Conservation (phyloP, 1,284 basidiomycete species). For the Trichosporon faecale region DNA sequence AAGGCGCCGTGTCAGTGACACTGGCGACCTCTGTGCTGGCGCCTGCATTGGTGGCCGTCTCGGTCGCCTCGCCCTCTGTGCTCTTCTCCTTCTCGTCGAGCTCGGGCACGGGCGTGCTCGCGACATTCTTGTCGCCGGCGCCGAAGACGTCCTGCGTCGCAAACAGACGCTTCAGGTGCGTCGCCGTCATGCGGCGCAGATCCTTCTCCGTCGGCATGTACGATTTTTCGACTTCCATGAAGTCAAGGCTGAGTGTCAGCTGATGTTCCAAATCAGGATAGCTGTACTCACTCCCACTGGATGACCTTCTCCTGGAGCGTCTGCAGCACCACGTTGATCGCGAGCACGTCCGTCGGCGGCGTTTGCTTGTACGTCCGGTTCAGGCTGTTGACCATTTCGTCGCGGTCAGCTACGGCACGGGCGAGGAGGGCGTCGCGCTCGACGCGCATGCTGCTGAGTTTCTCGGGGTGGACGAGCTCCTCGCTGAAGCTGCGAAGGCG, state of each 20-base stretch:
- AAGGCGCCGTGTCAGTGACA: neutral
- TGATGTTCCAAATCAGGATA: neutral
- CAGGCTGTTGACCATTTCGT: constrained; percentile 71
- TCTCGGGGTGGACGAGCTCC: constrained; percentile 49
- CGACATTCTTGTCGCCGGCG: constrained; percentile 45
- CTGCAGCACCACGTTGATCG: constrained; percentile 80
- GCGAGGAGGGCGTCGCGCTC: constrained; percentile 58
- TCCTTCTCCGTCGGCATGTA: constrained; percentile 54
- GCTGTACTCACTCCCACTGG: constrained; percentile 68
- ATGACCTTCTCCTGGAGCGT: constrained; percentile 90
- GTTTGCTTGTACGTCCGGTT: constrained; percentile 78
- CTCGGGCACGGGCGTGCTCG: constrained; percentile 66
- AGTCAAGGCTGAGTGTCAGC: constrained; percentile 46
- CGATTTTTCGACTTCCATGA: constrained; percentile 57
- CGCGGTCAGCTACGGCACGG: constrained; percentile 69
- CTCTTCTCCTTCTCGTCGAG: constrained; percentile 61
- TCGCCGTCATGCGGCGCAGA: constrained; percentile 49
- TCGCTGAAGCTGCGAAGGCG: constrained; percentile 49
- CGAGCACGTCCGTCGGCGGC: constrained; percentile 76
- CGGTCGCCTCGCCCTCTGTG: neutral
- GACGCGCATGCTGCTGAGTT: constrained; percentile 38
- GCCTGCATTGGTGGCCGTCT: neutral
- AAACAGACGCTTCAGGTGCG: constrained; percentile 56
- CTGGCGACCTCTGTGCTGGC: neutral
- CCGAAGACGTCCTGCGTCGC: constrained; percentile 54